phyloP scores from a whole-genome alignment of 129 eudicot genomes.

The Dittrichia graveolens region DNA sequence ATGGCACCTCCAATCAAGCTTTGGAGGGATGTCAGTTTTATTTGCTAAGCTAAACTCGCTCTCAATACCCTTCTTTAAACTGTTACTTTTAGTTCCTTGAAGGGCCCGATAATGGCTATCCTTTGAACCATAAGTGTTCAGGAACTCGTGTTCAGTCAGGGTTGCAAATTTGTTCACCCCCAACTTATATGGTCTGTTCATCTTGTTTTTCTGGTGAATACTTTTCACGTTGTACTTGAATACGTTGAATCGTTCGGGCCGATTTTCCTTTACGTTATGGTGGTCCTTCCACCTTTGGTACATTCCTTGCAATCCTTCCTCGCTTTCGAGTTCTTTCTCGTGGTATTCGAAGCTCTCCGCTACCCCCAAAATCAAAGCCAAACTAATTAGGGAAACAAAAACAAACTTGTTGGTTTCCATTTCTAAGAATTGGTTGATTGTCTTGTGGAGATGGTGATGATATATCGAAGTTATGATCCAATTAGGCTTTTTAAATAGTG shows the following conservation, averaged over 20 bases:
- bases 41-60: slow-evolving; percentile 34
- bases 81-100: slow-evolving; percentile 27
- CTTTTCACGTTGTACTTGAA: slow-evolving; percentile 56
- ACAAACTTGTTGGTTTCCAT: slow-evolving; percentile 39
- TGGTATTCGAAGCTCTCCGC: slow-evolving; percentile 53
- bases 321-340: slow-evolving; percentile 63
- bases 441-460: too few relatives aligned
- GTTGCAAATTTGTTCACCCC: slow-evolving; percentile 69
- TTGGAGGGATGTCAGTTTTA: slow-evolving; percentile 40
- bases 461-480: too few relatives aligned
- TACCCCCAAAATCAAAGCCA: slow-evolving; percentile 40
- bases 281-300: slow-evolving; percentile 73
- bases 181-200: slow-evolving; percentile 67
- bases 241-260: slow-evolving; percentile 52
- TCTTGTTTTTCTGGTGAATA: slow-evolving; percentile 59
- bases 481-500: not conserved
- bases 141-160: slow-evolving; percentile 68
- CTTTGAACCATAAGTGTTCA: slow-evolving; percentile 49
- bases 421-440: too few relatives aligned
- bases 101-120: slow-evolving; percentile 32
- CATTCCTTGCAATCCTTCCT: slow-evolving; percentile 53
- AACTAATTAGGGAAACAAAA: slow-evolving; percentile 29
- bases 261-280: slow-evolving; percentile 50
- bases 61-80: not conserved
- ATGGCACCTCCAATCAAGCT: slow-evolving; percentile 64